A percentile compares a stretch with the other conserved stretches of the same genome.
phyloP scores from a whole-genome alignment of 1,139 yeast species.

The Suhomyces guaymorum region DNA sequence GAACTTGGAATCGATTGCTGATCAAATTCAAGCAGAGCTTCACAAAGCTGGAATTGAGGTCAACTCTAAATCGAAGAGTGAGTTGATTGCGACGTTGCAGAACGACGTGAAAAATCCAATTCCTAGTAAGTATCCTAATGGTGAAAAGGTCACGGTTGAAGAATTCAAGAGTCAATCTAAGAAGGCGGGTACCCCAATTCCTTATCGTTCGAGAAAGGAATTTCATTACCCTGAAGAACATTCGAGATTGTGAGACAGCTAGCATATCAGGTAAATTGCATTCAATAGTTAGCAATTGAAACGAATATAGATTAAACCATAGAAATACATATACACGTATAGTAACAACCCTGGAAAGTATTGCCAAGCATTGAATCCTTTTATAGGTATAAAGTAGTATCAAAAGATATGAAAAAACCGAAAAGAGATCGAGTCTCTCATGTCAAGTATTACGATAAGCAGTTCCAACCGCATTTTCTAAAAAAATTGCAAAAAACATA shows the following conservation, averaged over 20 bases:
- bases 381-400: no score
- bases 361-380: no score
- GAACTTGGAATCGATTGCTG: conserved; percentile 21
- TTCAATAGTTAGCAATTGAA: background rate
- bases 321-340: no score
- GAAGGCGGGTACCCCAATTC: conserved; percentile 34
- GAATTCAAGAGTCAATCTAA: conserved; percentile 27
- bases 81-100: conserved; percentile 14
- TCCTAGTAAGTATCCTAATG: conserved; percentile 33
- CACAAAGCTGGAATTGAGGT: conserved; percentile 5
- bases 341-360: no score
- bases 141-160: conserved; percentile 22
- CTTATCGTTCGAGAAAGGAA: conserved; percentile 33
- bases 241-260: conserved; percentile 27
- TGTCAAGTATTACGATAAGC: no score
- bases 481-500: no score
- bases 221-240: conserved; percentile 34
- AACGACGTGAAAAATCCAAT: conserved; percentile 21
- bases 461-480: no score
- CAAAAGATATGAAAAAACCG: no score
- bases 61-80: conserved; percentile 10
- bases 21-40: conserved; percentile 16
- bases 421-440: no score
- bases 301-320: no score
- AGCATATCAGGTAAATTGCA: no score